A percentile compares a stretch with the other conserved stretches of the same genome.
phyloP scores from a whole-genome alignment of 148 eudicot species.

The Diospyros kaki region DNA sequence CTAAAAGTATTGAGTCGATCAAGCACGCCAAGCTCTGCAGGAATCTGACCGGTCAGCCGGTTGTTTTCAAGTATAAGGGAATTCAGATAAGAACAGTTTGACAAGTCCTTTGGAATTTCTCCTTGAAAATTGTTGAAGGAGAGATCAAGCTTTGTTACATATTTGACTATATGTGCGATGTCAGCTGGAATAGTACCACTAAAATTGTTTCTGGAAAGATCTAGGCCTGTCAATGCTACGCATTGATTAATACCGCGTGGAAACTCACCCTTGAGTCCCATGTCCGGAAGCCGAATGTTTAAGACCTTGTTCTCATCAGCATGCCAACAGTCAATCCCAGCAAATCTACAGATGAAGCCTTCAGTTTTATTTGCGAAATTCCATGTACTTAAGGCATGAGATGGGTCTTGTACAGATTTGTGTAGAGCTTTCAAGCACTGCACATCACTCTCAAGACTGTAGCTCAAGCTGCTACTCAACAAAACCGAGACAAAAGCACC shows the following conservation, averaged over 20 bases:
- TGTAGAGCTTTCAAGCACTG: conserved; percentile 48
- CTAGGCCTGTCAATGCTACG: conserved; percentile 12
- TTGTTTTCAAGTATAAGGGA: not conserved
- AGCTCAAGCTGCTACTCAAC: conserved; percentile 13
- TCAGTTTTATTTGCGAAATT: conserved; percentile 30
- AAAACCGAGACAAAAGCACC: conserved; percentile 18
- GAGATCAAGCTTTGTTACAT: conserved; percentile 13
- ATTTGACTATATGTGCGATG: conserved; percentile 1
- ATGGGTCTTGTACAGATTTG: conserved; percentile 42
- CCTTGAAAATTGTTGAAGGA: not conserved
- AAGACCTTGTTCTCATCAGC: conserved; percentile 14
- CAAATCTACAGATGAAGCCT: conserved; percentile 10
- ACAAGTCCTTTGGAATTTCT: not conserved
- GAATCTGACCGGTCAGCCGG: not conserved
- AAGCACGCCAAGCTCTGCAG: not conserved
- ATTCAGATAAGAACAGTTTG: not conserved
- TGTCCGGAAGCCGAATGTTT: conserved; percentile 7
- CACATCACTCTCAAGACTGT: conserved; percentile 30
- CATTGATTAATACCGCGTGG: conserved; percentile 10
- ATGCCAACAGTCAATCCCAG: conserved; percentile 19
- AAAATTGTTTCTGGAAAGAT: conserved; percentile 9
- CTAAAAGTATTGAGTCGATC: not conserved
- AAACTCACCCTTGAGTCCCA: conserved; percentile 15
- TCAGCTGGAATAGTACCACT: conserved; percentile 10
- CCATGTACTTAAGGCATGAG: conserved; percentile 37